phyloP scores from a whole-genome alignment of 2,329 filamentous ascomycete species.

The Fusarium decemcellulare region DNA sequence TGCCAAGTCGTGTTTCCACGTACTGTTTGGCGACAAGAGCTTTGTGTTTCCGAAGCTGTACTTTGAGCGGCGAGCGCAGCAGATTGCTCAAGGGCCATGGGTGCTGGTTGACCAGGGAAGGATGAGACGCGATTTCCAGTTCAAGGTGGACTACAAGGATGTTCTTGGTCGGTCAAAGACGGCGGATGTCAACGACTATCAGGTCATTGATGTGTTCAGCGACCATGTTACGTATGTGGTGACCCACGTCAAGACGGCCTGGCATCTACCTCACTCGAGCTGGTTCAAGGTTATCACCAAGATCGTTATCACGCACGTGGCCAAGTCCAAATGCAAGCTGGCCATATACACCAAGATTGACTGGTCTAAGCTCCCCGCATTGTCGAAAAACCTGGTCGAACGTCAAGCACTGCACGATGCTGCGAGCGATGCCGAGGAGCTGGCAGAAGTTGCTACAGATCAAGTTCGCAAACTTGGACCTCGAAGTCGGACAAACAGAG shows the following conservation, averaged over 20 bases:
- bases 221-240: slow-evolving; percentile 81
- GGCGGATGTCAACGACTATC: slow-evolving; percentile 81
- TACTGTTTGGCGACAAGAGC: slow-evolving; percentile 96
- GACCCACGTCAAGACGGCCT: slow-evolving; percentile 74
- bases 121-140: slow-evolving; percentile 84
- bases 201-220: slow-evolving; percentile 86
- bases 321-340: slow-evolving; percentile 93
- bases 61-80: slow-evolving; percentile 82
- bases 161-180: slow-evolving; percentile 74
- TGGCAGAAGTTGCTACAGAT: slow-evolving; percentile 82
- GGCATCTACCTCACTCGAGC: slow-evolving; percentile 87
- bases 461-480: slow-evolving; percentile 82
- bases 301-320: slow-evolving; percentile 92
- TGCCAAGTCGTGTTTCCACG: slow-evolving; percentile 94
- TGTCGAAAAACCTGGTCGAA: slow-evolving; percentile 74
- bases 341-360: slow-evolving; percentile 90
- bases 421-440: slow-evolving; percentile 78
- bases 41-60: slow-evolving; percentile 94
- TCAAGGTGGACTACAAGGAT: slow-evolving; percentile 78
- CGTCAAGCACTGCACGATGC: slow-evolving; percentile 83
- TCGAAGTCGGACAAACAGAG: slow-evolving; percentile 81
- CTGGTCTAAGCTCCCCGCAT: slow-evolving; percentile 79
- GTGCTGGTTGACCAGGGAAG: slow-evolving; percentile 76
- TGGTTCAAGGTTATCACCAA: slow-evolving; percentile 89
- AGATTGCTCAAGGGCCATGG: slow-evolving; percentile 92